Evolutionary conservation across 2,329 filamentous ascomycete genomes (phyloP).

Genomic region (Sclerotinia minor): DNA sequence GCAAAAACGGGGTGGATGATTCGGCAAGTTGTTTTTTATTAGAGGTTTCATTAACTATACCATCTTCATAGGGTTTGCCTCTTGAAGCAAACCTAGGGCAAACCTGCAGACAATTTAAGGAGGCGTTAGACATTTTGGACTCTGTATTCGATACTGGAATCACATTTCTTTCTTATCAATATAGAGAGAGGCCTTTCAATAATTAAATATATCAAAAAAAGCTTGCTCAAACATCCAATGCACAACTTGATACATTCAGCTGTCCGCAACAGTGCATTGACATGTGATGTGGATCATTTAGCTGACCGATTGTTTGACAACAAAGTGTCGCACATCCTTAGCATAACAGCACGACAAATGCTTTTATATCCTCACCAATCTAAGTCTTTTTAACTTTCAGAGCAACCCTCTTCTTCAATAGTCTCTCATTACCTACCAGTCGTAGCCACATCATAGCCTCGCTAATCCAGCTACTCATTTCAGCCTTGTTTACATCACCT

Average conservation of each 20-base stretch:
- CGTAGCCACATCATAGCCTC: not conserved
- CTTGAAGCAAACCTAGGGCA: slow-evolving; percentile 1
- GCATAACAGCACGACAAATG: not conserved
- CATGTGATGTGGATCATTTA: slow-evolving; percentile 25
- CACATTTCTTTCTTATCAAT: not conserved
- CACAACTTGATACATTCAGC: not conserved
- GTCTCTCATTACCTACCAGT: not conserved
- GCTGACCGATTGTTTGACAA: slow-evolving; percentile 16
- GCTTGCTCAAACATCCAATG: not conserved
- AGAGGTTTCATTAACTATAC: slow-evolving; percentile 14
- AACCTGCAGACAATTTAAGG: not conserved
- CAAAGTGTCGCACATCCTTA: slow-evolving; percentile 11
- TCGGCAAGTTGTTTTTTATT: slow-evolving; percentile 1
- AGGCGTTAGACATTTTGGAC: not conserved
- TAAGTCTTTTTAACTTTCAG: not conserved
- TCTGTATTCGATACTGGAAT: not conserved
- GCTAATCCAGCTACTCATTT: not conserved
- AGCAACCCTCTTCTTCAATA: not conserved
- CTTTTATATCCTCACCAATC: slow-evolving; percentile 11
- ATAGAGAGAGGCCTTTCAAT: not conserved
- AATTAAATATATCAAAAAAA: not conserved
- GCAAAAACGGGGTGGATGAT: not conserved
- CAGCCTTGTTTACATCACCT: slow-evolving; percentile 15
- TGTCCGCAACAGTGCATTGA: not conserved
- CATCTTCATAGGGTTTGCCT: not conserved